Evolutionary conservation across 805 yeast species (phyloP).

Genomic region (Candida adriatica): DNA sequence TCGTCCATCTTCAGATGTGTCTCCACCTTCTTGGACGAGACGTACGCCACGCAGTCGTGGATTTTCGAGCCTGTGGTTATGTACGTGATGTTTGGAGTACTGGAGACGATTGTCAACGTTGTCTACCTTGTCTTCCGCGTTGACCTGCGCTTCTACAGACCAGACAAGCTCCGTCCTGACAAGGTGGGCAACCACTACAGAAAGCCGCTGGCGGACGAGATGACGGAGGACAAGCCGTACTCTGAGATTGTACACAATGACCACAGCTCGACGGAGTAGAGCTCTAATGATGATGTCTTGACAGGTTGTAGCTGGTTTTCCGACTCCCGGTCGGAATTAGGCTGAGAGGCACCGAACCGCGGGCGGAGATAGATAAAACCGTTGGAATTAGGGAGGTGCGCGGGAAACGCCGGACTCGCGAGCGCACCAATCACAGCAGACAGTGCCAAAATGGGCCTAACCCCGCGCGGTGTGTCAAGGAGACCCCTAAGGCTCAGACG

Average conservation of each 20-base stretch:
- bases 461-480: no score
- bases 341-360: no score
- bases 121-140: conserved; percentile 57
- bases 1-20: conserved; percentile 47
- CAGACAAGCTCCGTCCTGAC: conserved; percentile 42
- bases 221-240: conserved; percentile 9
- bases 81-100: conserved; percentile 63
- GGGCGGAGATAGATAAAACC: no score
- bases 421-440: no score
- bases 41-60: conserved; percentile 30
- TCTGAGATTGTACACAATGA: conserved; percentile 5
- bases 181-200: conserved; percentile 6
- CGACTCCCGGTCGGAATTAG: no score
- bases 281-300: no score
- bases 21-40: conserved; percentile 31
- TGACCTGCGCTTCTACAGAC: conserved; percentile 75
- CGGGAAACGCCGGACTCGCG: no score
- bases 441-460: no score
- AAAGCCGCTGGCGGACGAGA: background rate
- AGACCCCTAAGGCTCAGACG: no score
- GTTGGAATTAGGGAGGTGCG: no score
- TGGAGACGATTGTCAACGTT: conserved; percentile 52
- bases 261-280: conserved; percentile 9
- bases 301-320: no score
- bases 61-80: conserved; percentile 49